Conservation (phyloP, 2,329 filamentous ascomycete genomes). For the Macroventuria anomochaeta region DNA sequence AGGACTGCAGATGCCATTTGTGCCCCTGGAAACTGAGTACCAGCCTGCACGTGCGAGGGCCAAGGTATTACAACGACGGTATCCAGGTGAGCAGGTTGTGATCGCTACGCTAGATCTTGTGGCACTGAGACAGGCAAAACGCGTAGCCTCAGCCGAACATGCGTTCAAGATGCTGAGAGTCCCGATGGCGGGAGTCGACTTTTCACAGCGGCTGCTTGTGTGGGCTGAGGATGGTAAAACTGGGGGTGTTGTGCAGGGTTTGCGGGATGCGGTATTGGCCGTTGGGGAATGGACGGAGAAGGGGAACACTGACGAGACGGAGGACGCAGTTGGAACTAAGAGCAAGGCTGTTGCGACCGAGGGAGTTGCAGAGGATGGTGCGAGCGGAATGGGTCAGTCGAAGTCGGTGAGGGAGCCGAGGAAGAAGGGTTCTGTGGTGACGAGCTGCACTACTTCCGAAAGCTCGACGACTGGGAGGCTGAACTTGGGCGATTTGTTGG, state of each 20-base stretch:
- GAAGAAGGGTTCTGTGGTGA: not conserved
- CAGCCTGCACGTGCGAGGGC: not conserved
- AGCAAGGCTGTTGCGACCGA: not conserved
- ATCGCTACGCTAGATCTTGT: not conserved
- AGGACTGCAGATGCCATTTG: not conserved
- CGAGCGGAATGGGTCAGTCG: not conserved
- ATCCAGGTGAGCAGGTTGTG: not conserved
- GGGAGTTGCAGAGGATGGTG: not conserved
- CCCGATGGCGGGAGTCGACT: not conserved
- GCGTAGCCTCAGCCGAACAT: not conserved
- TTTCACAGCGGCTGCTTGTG: not conserved
- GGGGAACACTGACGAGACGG: not conserved
- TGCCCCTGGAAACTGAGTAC: not conserved
- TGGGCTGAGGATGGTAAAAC: not conserved
- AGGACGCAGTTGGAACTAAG: too few species aligned
- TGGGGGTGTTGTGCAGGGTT: not conserved
- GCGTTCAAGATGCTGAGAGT: not conserved
- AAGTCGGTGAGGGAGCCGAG: not conserved
- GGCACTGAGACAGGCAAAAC: not conserved
- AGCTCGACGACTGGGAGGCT: not conserved
- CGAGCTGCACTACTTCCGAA: not conserved
- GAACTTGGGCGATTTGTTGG: too few species aligned
- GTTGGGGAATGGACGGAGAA: not conserved
- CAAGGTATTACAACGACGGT: not conserved
- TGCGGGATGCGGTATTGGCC: not conserved